These are phyloP conservation scores for Tausonia pullulans DNA, from an alignment of 1,284 basidiomycete species.

Conservation along the genomic window DNA sequence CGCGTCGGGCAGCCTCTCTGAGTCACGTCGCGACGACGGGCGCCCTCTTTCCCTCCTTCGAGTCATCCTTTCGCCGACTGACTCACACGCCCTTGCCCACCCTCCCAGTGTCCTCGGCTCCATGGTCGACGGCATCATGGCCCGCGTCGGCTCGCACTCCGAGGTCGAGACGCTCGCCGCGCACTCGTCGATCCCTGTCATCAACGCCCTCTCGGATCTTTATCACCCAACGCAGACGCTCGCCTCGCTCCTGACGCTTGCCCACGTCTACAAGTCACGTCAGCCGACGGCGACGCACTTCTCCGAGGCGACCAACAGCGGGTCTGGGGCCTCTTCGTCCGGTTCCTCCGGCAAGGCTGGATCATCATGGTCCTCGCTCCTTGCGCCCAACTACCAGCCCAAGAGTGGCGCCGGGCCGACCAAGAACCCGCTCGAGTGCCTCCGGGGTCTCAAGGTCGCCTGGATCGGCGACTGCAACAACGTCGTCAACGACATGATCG, in stretches of 20 bases:
- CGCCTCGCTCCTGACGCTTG: constrained; percentile 81
- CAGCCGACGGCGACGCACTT: not conserved
- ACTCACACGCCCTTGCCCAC: not conserved
- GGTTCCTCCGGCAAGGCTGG: constrained; percentile 10
- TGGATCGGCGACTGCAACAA: constrained; percentile 96
- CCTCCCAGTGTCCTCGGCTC: constrained; percentile 61
- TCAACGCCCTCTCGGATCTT: constrained; percentile 88
- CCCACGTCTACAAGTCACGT: constrained; percentile 44
- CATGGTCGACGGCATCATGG: constrained; percentile 96
- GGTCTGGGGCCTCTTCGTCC: not conserved
- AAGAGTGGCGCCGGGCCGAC: not conserved
- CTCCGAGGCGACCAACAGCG: not conserved
- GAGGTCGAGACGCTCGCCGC: constrained; percentile 90
- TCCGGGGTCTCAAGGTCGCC: constrained; percentile 58
- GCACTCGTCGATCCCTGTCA: constrained; percentile 80
- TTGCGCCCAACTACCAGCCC: constrained; percentile 5
- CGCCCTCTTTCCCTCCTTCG: not conserved
- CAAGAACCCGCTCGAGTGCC: constrained; percentile 23
- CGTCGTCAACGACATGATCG: constrained; percentile 94
- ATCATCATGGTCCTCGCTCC: constrained; percentile 9
- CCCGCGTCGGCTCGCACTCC: constrained; percentile 79
- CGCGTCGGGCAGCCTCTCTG: not conserved
- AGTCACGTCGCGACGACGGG: not conserved
- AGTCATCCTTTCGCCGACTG: not conserved
- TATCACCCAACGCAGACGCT: constrained; percentile 97